phyloP scores from a whole-genome alignment of 495 filamentous ascomycete species.

The Penicillium soppii region DNA sequence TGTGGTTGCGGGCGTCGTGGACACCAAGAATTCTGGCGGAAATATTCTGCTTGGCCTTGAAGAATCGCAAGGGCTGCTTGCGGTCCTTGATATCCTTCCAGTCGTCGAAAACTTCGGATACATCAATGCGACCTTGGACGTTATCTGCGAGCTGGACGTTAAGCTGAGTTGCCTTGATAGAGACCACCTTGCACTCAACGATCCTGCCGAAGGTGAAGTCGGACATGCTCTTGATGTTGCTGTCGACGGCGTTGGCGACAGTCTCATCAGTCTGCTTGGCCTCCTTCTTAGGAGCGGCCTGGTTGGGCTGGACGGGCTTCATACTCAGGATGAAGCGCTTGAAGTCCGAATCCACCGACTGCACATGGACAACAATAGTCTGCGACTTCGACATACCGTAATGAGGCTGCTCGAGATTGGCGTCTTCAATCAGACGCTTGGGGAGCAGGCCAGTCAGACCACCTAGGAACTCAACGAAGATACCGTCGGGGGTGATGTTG shows the following conservation, averaged over 20 bases:
- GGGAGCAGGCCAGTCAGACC: conserved; percentile 74
- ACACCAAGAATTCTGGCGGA: conserved; percentile 78
- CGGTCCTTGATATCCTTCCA: conserved; percentile 83
- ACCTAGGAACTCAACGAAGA: conserved; percentile 81
- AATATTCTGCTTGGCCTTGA: conserved; percentile 68
- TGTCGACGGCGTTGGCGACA: conserved; percentile 68
- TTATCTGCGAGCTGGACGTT: conserved; percentile 90
- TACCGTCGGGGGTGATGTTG: conserved; percentile 71
- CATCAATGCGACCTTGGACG: conserved; percentile 85
- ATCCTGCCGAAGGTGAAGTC: conserved; percentile 73
- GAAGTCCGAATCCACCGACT: conserved; percentile 59
- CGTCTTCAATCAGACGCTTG: conserved; percentile 69
- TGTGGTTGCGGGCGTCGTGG: conserved; percentile 86
- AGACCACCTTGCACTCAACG: conserved; percentile 74
- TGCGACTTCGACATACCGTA: conserved; percentile 77
- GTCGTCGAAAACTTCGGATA: conserved; percentile 82
- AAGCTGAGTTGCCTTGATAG: conserved; percentile 84
- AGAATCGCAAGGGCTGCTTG: conserved; percentile 72
- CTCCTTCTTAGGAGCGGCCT: conserved; percentile 31
- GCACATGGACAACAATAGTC: conserved; percentile 66
- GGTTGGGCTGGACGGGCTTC: conserved; percentile 40
- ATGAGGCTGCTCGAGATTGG: conserved; percentile 60
- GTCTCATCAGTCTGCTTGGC: conserved; percentile 34
- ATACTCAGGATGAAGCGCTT: conserved; percentile 64
- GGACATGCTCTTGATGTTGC: conserved; percentile 57